Conservation (phyloP, 176 grass and related monocot genomes). For the Ensete ventricosum region DNA sequence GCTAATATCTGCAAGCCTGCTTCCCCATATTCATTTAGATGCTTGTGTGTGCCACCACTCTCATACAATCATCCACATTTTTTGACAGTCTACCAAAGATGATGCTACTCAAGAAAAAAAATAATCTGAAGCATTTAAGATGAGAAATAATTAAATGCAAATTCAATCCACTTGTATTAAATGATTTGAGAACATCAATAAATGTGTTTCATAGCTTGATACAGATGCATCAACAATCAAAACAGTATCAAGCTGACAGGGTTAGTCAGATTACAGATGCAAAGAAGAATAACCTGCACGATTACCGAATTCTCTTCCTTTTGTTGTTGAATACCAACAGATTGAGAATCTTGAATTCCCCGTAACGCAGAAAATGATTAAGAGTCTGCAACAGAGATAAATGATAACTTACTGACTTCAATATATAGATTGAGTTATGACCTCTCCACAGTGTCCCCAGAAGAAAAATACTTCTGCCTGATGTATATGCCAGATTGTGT, state of each 20-base stretch:
- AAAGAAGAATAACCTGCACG: constrained; percentile 82
- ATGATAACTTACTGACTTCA: neutral
- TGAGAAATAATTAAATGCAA: neutral
- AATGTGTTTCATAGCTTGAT: constrained; percentile 9
- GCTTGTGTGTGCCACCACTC: constrained; percentile 49
- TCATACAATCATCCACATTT: constrained; percentile 71
- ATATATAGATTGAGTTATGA: constrained; percentile 27
- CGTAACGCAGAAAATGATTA: constrained; percentile 26
- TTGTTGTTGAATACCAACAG: constrained; percentile 96
- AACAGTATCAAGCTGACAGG: constrained; percentile 2
- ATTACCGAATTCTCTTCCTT: constrained; percentile 97
- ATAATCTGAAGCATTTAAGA: neutral
- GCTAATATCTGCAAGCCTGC: constrained; percentile 78
- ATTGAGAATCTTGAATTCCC: constrained; percentile 99
- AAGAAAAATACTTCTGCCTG: constrained; percentile 58
- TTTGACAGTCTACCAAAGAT: constrained; percentile 92
- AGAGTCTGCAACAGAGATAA: neutral
- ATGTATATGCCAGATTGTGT: constrained; percentile 78
- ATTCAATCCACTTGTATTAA: neutral
- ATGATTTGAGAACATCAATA: neutral
- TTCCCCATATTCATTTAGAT: constrained; percentile 93
- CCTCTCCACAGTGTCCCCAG: constrained; percentile 52
- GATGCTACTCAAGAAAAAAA: constrained; percentile 36
- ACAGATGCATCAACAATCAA: neutral
- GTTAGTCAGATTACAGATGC: constrained; percentile 40